Evolutionary conservation across 345 rosid genomes (phyloP), one percentile per base, ranked within the genome.

Genomic region (Gossypium sturtianum): DNA sequence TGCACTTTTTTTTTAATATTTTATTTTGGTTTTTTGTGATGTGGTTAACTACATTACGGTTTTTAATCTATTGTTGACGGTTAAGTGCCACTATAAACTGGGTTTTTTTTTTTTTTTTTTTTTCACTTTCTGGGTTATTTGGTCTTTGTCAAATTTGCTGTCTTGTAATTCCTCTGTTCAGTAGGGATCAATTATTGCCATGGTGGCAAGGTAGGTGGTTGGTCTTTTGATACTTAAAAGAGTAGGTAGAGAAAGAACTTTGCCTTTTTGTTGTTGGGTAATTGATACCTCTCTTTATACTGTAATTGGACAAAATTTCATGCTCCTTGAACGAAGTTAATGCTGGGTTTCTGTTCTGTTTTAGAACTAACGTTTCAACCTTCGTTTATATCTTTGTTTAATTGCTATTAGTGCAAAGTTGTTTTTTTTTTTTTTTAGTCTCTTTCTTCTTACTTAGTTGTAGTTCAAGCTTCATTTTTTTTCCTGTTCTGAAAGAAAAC

Each of bases 401-500:
- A 34, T 34, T 34, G 41, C 41, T 34, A 34, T 34, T 34, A 34
- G 41, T 34, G 41, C 7, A 6, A 5, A 34, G 7, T 34, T 29
- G 34, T 29, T 29, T 3, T 34, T 1, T 34, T 34, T 34, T 34
- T 34, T 34, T 16, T n/a, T 61, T 49, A 3, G 12, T 54, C 67
- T 34, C 38, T 45, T 71, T 43, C 51, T 12, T 7, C 16, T 34
- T 13, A 27, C 66, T 27, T 67, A 34, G 38, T 25, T 61, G 43
- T 67, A 34, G 38, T 25, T 61, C 41, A 27, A 61, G 59, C 12
- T 41, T 74, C 27, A 20, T 76, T 16, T 53, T 61, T 41, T 60
- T 78, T 63, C 58, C 20, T 71, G 44, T 80, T 78, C 61, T 71
- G 56, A 73, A 86, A 88, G 80, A 60, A 63, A 59, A 67, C 82